Percentiles rank a stretch among this genome's conserved stretches.
phyloP scores from a whole-genome alignment of 176 grass and related monocot species.

The Puccinellia tenuiflora region DNA sequence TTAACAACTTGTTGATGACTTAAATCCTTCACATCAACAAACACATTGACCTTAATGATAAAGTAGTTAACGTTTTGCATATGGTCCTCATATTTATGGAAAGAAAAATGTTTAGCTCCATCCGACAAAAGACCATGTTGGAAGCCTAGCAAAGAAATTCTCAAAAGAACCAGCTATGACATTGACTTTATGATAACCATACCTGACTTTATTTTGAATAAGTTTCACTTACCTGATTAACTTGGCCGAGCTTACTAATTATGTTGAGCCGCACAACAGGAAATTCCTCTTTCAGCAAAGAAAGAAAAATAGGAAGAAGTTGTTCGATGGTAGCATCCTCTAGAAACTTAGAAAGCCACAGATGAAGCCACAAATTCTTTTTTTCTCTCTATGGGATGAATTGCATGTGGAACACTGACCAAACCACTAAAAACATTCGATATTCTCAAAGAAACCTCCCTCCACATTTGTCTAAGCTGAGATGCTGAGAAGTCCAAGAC shows the following conservation, averaged over 20 bases:
- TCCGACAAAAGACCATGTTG: no score
- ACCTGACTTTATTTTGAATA: background rate
- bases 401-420: background rate
- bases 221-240: conserved; percentile 59
- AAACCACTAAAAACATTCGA: background rate
- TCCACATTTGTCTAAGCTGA: background rate
- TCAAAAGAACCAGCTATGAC: no score
- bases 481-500: no score
- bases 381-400: background rate
- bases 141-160: no score
- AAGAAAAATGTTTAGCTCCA: no score
- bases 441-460: background rate
- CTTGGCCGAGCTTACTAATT: conserved; percentile 96
- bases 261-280: conserved; percentile 95
- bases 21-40: no score
- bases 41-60: no score
- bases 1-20: no score
- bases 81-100: no score
- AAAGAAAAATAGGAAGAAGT: conserved; percentile 96
- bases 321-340: conserved; percentile 86
- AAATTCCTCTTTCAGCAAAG: conserved; percentile 93
- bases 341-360: conserved; percentile 15
- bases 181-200: no score
- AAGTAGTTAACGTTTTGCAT: no score
- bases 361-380: background rate